phyloP scores from a whole-genome alignment of 208 protist species.

The Kentomonas sorsogonicus region DNA sequence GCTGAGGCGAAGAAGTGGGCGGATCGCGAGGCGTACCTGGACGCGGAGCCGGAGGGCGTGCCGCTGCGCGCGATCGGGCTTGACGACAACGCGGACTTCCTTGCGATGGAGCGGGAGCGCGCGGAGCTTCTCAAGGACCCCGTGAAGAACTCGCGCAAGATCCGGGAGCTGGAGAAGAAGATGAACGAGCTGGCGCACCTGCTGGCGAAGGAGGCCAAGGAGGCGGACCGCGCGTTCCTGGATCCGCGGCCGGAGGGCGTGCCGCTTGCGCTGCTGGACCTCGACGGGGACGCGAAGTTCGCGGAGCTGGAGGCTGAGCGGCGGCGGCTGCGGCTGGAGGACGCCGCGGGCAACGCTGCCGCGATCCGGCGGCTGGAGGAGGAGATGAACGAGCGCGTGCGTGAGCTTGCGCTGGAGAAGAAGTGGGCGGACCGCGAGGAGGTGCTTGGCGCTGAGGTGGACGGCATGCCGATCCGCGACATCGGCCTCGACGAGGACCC shows the following conservation, averaged over 20 bases:
- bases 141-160: conserved; percentile 16
- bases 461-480: conserved; percentile 20
- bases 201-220: conserved; percentile 15
- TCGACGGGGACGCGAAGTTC: conserved; percentile 13
- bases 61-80: conserved; percentile 24
- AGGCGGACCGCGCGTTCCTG: conserved; percentile 9
- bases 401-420: conserved; percentile 13
- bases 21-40: conserved; percentile 23
- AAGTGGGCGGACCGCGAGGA: conserved; percentile 14
- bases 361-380: conserved; percentile 54
- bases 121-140: conserved; percentile 12
- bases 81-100: conserved; percentile 13
- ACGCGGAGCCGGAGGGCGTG: too few relatives aligned
- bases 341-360: conserved; percentile 32
- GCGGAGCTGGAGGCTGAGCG: conserved; percentile 13
- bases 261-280: conserved; percentile 17
- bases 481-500: conserved; percentile 28
- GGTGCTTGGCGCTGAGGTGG: conserved; percentile 7
- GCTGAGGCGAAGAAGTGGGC: conserved; percentile 17
- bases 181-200: conserved; percentile 18
- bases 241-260: conserved; percentile 19
- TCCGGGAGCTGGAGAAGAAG: conserved; percentile 13
- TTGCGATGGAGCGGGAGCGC: too few relatives aligned
- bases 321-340: conserved; percentile 16
- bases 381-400: conserved; percentile 45